phyloP scores from a whole-genome alignment of 495 filamentous ascomycete species.

The Talaromyces ruber region DNA sequence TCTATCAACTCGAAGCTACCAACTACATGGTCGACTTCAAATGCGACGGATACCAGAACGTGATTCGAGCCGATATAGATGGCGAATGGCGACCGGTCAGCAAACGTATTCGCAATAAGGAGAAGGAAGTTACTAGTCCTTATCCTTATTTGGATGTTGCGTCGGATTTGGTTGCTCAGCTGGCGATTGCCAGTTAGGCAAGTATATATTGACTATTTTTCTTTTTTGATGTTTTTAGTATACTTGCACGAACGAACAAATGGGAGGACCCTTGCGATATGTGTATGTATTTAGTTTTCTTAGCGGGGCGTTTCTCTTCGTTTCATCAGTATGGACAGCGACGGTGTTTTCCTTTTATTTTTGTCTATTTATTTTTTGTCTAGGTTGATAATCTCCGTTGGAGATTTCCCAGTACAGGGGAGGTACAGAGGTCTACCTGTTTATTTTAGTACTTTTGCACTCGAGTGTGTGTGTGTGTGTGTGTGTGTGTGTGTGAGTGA shows the following conservation, averaged over 20 bases:
- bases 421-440: neutral
- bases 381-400: neutral
- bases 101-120: constrained; percentile 40
- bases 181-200: constrained; percentile 29
- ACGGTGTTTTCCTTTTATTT: neutral
- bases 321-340: neutral
- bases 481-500: neutral
- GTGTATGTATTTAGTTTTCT: neutral
- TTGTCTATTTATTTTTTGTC: neutral
- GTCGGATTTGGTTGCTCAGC: constrained; percentile 44
- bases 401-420: neutral
- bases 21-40: constrained; percentile 98
- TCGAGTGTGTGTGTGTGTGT: neutral
- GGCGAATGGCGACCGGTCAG: constrained; percentile 39
- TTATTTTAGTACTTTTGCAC: neutral
- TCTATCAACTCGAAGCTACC: constrained; percentile 88
- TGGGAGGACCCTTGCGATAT: neutral
- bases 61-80: constrained; percentile 41
- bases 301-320: constrained; percentile 2
- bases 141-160: constrained; percentile 50
- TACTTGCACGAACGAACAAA: neutral
- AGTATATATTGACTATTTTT: neutral
- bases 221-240: neutral
- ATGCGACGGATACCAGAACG: constrained; percentile 92
- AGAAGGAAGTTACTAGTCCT: constrained; percentile 47